Conservation (phyloP, 768 basidiomycete genomes). For the Phylloporus sp. region DNA sequence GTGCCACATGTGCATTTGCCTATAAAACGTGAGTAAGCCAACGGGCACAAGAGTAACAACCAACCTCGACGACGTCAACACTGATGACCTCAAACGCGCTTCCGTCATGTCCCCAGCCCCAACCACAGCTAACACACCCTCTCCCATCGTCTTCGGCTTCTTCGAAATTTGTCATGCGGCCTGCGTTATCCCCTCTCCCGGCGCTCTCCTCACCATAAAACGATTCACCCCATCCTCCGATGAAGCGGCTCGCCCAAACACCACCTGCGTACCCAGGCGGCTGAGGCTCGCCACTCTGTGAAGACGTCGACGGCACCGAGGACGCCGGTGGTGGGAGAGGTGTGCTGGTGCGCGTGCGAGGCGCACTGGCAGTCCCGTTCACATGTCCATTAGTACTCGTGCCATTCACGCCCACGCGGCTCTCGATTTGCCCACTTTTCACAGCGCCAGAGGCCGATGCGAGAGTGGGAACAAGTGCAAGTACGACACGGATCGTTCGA, state of each 20-base stretch:
- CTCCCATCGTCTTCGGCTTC: slow-evolving; percentile 55
- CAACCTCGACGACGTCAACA: slow-evolving; percentile 61
- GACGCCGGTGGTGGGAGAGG: slow-evolving; percentile 21
- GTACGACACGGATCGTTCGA: slow-evolving; percentile 39
- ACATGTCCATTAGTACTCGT: slow-evolving; percentile 24
- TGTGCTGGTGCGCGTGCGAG: slow-evolving; percentile 29
- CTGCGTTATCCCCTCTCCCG: slow-evolving; percentile 24
- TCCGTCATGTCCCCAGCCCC: slow-evolving; percentile 80
- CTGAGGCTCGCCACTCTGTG: slow-evolving; percentile 24
- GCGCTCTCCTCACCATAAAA: slow-evolving; percentile 31
- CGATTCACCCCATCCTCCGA: slow-evolving; percentile 40
- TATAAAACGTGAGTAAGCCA: slow-evolving; percentile 22
- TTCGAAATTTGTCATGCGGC: slow-evolving; percentile 30
- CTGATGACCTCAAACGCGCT: slow-evolving; percentile 68
- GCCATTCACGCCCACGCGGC: slow-evolving; percentile 15
- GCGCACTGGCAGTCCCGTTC: slow-evolving; percentile 28
- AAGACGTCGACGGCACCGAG: slow-evolving; percentile 23
- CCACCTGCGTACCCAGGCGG: slow-evolving; percentile 27
- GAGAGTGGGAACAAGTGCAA: slow-evolving; percentile 37
- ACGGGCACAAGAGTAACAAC: slow-evolving; percentile 21
- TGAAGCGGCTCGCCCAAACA: slow-evolving; percentile 36
- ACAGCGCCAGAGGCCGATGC: slow-evolving; percentile 45
- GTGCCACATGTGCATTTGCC: slow-evolving; percentile 50
- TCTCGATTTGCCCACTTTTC: slow-evolving; percentile 21
- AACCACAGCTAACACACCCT: slow-evolving; percentile 59